Percentiles rank a stretch among this genome's conserved stretches.
phyloP scores from a whole-genome alignment of 192 early-diverging fungal genomes.

The Podila verticillata region DNA sequence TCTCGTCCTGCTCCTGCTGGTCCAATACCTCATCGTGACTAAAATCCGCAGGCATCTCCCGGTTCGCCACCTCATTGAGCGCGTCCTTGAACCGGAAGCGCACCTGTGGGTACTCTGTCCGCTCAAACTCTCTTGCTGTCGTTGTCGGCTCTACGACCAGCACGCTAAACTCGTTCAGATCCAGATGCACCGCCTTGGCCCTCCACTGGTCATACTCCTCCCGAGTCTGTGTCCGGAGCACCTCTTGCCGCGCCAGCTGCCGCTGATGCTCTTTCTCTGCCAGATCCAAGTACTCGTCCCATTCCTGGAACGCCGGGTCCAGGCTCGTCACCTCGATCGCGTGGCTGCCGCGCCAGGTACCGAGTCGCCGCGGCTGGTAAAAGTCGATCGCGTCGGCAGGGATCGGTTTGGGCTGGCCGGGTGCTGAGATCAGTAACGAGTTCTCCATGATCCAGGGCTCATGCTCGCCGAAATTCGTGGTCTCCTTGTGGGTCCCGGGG shows the following conservation, averaged over 20 bases:
- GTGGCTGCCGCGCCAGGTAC: constrained; percentile 24
- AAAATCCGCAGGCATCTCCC: constrained; percentile 13
- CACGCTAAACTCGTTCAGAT: too few species aligned
- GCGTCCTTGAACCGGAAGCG: constrained; percentile 21
- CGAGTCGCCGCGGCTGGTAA: constrained; percentile 13
- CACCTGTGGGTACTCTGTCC: constrained; percentile 11
- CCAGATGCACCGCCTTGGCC: too few species aligned
- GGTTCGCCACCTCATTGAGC: background rate
- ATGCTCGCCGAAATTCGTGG: background rate
- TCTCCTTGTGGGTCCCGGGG: background rate
- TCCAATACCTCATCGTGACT: constrained; percentile 1
- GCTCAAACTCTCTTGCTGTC: background rate
- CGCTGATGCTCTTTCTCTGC: constrained; percentile 10
- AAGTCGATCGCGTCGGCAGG: background rate
- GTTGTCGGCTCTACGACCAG: background rate
- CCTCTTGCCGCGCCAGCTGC: constrained; percentile 1
- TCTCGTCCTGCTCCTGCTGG: constrained; percentile 2
- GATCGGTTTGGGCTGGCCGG: constrained; percentile 1
- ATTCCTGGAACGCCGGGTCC: constrained; percentile 2
- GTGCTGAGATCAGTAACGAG: background rate
- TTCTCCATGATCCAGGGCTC: background rate
- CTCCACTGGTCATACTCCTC: too few species aligned
- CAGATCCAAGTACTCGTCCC: constrained; percentile 25
- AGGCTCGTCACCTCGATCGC: constrained; percentile 28
- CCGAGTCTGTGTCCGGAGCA: background rate